Base-by-base conservation (phyloP, 1,139 yeast genomes). In the Geotrichum restrictum region DNA sequence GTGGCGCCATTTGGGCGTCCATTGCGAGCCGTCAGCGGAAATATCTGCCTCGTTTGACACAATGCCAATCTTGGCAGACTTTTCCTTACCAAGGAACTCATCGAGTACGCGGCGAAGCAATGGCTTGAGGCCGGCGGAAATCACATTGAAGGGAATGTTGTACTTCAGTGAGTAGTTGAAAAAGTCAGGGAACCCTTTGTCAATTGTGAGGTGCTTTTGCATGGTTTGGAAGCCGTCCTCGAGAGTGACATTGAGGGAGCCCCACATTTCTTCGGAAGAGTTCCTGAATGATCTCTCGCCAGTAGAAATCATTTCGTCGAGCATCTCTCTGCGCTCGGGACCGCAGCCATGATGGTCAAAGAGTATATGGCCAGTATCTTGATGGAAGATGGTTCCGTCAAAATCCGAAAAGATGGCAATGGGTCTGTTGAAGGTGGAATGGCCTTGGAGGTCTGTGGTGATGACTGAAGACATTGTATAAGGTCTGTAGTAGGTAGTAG, bases 71-170 rank as follows among this genome's bases (percentile, higher is more conserved):
- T 78, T 73, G 38, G 70, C 68, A 36, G 79, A 73, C 33, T 78
- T 78, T 52, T 80, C 82, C 49, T 69, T 71, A 16, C 87, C 87
- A 42, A 82, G 76, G 63, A 81, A 78, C 58, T 73, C 74, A 60
- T 77, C 75, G 58, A 82, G 76, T 50, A 82, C 81, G 19, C 82
- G 81, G 48, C 79, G 70, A 57, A 82, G 76, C 56, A 82, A 74
- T 11, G 88, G 88, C 62, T 74, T 75, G 76, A 82, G 75, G 13
- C 88, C 88, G n/a, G 85, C 82, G 42, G 82, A 77, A 54, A 82
- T 80, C 36, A 82, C 84, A 45, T 81, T 75, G 56, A 82, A 80
- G 3, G 85, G 83, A 53, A 82, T 79, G 39, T 72, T 69, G 58
- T 77, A 74, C 36, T 70, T 68, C 45, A 71, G 71, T 58, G 82